Evolutionary conservation across 495 filamentous ascomycete genomes (phyloP).

Genomic region (Penicillium silybi): DNA sequence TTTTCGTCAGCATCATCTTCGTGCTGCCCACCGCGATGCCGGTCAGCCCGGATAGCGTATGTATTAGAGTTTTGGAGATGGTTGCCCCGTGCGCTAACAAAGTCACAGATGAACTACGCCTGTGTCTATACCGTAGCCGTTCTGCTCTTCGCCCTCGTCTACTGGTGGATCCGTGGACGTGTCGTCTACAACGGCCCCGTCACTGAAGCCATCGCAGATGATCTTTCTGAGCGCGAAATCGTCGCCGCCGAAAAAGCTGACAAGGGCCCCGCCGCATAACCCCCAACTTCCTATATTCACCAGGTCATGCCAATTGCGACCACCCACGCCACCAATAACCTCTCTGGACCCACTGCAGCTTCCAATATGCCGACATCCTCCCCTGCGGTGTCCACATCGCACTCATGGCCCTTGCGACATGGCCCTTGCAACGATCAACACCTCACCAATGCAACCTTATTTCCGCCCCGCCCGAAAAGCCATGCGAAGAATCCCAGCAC

Average conservation of each 20-base stretch:
- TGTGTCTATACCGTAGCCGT: conserved; percentile 13
- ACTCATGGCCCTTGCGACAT: background rate
- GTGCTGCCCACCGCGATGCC: conserved; percentile 55
- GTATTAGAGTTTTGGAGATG: background rate
- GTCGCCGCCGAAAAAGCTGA: conserved; percentile 6
- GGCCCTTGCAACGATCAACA: background rate
- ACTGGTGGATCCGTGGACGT: conserved; percentile 17
- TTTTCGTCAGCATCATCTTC: conserved; percentile 59
- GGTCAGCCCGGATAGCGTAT: conserved; percentile 41
- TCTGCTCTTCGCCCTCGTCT: conserved; percentile 9
- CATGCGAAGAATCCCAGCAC: background rate
- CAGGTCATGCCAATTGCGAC: background rate
- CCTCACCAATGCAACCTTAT: background rate
- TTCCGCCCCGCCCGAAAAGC: background rate
- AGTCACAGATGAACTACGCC: conserved; percentile 41
- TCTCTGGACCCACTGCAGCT: background rate
- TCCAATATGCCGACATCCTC: background rate
- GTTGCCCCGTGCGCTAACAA: background rate
- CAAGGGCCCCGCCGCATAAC: conserved; percentile 8
- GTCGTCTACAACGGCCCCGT: conserved; percentile 17
- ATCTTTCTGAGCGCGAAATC: conserved; percentile 9
- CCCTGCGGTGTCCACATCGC: conserved; percentile 19
- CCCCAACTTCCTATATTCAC: background rate
- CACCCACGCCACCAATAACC: background rate
- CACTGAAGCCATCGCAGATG: conserved; percentile 17